Evolutionary conservation across 2,329 filamentous ascomycete species (phyloP).

Genomic region (Dactylellina cionopaga): DNA sequence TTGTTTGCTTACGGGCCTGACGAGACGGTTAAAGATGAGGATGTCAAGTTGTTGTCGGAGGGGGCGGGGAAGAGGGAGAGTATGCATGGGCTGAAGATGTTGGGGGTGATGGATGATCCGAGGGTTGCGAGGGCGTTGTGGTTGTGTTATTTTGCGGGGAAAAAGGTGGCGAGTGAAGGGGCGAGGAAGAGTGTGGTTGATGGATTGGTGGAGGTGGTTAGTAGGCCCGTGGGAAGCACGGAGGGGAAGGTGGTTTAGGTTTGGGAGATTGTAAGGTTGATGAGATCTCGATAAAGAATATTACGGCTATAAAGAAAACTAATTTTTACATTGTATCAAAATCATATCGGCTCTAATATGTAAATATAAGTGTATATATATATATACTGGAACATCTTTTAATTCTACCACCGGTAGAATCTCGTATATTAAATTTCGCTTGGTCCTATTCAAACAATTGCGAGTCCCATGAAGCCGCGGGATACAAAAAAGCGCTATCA

Average conservation of each 20-base stretch:
- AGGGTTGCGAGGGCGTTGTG: slow-evolving; percentile 82
- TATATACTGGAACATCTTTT: too few relatives aligned
- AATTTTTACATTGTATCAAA: too few relatives aligned
- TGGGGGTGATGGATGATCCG: slow-evolving; percentile 82
- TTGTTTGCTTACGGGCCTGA: slow-evolving; percentile 70
- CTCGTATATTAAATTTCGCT: too few relatives aligned
- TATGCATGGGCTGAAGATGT: slow-evolving; percentile 62
- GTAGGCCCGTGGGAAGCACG: slow-evolving; percentile 86
- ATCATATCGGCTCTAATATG: too few relatives aligned
- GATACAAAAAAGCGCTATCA: too few relatives aligned
- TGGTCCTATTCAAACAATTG: too few relatives aligned
- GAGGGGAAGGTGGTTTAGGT: slow-evolving; percentile 75
- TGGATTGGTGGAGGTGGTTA: slow-evolving; percentile 86
- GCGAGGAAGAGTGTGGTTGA: slow-evolving; percentile 84
- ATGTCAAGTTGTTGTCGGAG: slow-evolving; percentile 58
- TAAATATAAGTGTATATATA: too few relatives aligned
- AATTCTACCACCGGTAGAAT: too few relatives aligned
- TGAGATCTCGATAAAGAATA: too few relatives aligned
- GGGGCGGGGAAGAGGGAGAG: slow-evolving; percentile 62
- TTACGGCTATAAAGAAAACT: too few relatives aligned
- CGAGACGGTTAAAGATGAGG: slow-evolving; percentile 64
- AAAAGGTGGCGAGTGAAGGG: slow-evolving; percentile 83
- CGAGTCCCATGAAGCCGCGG: too few relatives aligned
- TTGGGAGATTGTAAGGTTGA: too few relatives aligned
- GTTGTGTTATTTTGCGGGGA: slow-evolving; percentile 88